Evolutionary conservation across 1,139 yeast genomes (phyloP), one percentile per base, ranked within the genome.

Genomic region (Geotrichum aggregatum): DNA sequence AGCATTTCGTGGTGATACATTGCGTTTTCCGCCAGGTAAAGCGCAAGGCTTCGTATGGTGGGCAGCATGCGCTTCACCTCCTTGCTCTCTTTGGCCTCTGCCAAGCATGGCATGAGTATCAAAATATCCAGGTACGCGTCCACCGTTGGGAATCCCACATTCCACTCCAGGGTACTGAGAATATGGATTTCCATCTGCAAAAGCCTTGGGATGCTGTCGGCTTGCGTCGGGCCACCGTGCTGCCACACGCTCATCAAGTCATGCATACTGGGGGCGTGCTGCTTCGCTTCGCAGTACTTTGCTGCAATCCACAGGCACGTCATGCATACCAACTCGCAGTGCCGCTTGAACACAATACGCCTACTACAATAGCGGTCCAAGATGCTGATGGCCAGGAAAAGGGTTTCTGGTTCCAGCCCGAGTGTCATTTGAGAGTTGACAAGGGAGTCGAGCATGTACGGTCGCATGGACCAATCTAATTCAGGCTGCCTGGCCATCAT

Each of bases 291-390:
- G 64, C 87, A 89, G 68, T 86, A 87, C 69, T 92, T 92, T 52
- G 95, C 88, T 7, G 98, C 96, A 45, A 92, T 82, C 97, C 98
- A 91, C 52, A 92, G 75, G 3, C 96, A 87, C 1, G 96, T 85
- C 63, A 96, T 85, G 2, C 96, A 96, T 11, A 92, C 92, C 58
- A 92, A 74, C 67, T 91, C 97, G 67, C 88, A 89, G 67, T 92
- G 98, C 60, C 89, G 82, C 64, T 86, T 87, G 70, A 84, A 87
- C n/a, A 91, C 95, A 19, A 91, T 84, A 59, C 98, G 77, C 63
- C 83, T 85, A 38, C 97, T 85, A 66, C 96, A 85, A 72, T 92
- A 92, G 58, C 96, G 80, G 69, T 92, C 98, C 44, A 89, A 82
- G 58, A 91, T 82, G 68, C 83, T 83, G 66, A 88, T 77, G 50